A percentile compares a stretch with the other conserved stretches of the same genome.
Evolutionary conservation across 331 rosid genomes (phyloP).

Genomic region (Telfairia occidentalis): DNA sequence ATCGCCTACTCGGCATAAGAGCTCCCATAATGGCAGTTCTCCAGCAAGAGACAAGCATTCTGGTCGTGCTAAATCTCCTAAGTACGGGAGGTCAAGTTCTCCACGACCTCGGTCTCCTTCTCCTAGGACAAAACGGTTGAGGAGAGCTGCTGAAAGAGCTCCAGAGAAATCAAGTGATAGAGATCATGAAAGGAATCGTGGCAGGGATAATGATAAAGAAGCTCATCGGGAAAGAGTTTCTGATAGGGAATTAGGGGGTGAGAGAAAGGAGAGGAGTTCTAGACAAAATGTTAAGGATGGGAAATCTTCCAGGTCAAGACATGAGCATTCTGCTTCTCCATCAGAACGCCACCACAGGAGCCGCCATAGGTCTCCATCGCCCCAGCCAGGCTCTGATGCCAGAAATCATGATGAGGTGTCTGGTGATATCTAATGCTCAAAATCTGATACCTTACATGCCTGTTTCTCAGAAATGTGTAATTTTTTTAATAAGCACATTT

Average conservation of each 20-base stretch:
- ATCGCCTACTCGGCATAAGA: slow-evolving; percentile 38
- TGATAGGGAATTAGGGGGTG: slow-evolving; percentile 33
- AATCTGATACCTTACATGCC: slow-evolving; percentile 20
- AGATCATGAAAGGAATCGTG: slow-evolving; percentile 22
- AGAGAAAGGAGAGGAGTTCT: slow-evolving; percentile 41
- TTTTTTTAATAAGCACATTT: background rate
- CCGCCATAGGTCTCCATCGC: slow-evolving; percentile 52
- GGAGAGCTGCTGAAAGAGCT: slow-evolving; percentile 30
- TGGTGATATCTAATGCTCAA: slow-evolving; percentile 64
- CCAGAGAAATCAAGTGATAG: slow-evolving; percentile 21
- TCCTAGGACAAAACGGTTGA: slow-evolving; percentile 59
- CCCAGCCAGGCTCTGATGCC: slow-evolving; percentile 29
- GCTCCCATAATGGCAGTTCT: slow-evolving; percentile 25
- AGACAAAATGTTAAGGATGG: slow-evolving; percentile 26
- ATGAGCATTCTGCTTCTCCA: slow-evolving; percentile 38
- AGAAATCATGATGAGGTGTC: slow-evolving; percentile 79
- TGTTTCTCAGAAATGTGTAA: background rate
- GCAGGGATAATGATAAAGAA: slow-evolving; percentile 13
- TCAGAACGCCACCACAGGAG: slow-evolving; percentile 37
- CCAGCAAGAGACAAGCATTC: slow-evolving; percentile 31
- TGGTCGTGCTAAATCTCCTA: slow-evolving; percentile 23
- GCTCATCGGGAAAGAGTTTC: slow-evolving; percentile 34
- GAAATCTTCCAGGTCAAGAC: slow-evolving; percentile 51
- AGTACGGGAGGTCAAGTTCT: slow-evolving; percentile 30
- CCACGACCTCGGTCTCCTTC: slow-evolving; percentile 51